Evolutionary conservation across 805 yeast genomes (phyloP), one percentile per base, ranked within the genome.

Genomic region (Wickerhamiella brachini): DNA sequence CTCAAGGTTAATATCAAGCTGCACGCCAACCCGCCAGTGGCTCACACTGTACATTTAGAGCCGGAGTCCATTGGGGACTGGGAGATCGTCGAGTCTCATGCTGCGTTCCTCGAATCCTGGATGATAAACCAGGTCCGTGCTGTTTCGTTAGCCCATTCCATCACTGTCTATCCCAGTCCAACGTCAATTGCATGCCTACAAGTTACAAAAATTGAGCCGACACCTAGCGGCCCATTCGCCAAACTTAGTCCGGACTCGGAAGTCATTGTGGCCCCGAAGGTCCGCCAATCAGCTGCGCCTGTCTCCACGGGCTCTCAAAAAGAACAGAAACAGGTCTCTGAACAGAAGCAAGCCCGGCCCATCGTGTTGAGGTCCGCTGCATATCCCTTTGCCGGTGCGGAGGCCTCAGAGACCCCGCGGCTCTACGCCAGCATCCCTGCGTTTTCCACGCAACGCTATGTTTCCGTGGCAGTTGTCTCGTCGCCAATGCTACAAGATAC

Each of bases 31-130:
- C 63, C 71, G 1, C 77, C 74, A n/a, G 72, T 66, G 42, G 78
- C 87, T 0, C 69, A 72, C 5, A 77, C 79, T 3, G 80, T 89
- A 2, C 80, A 77, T 59, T 72, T 90, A 44, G 95, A 85, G 59
- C 97, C 97, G 0, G 66, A 76, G 18, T 73, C 85, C 0, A 65
- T 80, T 1, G 74, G 82, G 5, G 98, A 90, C 62, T 90, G 97
- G 97, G 97, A 89, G 57, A 69, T 85, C 24, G 84, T 88, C 2
- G 95, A 89, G 61, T 65, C 83, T 2, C 85, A 90, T 64, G 90
- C 95, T 1, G 79, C 75, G 26, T 76, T 73, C 43, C 74, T 90
- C 23, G 97, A 90, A 62, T 77, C 79, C 45, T 77, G 77, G 55
- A 73, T 89, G 58, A 68, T 90, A 37, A 78, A 81, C 51, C 97